Percentiles rank a stretch among this genome's conserved stretches.
phyloP scores from a whole-genome alignment of 768 basidiomycete species.

The Chlorophyllum brunneum region DNA sequence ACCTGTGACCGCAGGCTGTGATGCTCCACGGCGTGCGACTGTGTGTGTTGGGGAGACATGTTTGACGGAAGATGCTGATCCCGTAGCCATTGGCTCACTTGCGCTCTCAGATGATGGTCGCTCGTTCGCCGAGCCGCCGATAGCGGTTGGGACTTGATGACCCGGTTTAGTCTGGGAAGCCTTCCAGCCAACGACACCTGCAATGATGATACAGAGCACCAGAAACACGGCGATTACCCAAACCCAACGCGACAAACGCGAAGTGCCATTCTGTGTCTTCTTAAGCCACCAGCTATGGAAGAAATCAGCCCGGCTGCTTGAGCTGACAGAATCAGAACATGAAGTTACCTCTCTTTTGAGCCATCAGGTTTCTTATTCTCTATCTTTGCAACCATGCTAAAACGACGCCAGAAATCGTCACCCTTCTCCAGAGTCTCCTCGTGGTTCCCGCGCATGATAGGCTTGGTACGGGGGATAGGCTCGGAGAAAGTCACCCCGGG shows the following conservation, averaged over 20 bases:
- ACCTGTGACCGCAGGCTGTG: background rate
- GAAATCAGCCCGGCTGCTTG: background rate
- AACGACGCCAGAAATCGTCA: slow-evolving; percentile 85
- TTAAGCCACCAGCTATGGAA: slow-evolving; percentile 58
- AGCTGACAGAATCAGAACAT: background rate
- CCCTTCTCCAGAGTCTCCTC: slow-evolving; percentile 72
- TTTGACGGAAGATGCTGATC: slow-evolving; percentile 1
- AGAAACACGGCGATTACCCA: slow-evolving; percentile 65
- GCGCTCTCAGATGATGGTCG: background rate
- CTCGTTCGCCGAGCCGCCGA: slow-evolving; percentile 10
- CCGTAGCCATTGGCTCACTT: background rate
- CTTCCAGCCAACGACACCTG: slow-evolving; percentile 58
- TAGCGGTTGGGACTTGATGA: slow-evolving; percentile 45
- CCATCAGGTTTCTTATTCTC: slow-evolving; percentile 43
- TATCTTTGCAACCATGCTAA: slow-evolving; percentile 78
- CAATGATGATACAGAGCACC: slow-evolving; percentile 49
- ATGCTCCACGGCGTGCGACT: slow-evolving; percentile 4
- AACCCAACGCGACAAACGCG: slow-evolving; percentile 60
- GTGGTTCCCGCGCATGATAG: slow-evolving; percentile 63
- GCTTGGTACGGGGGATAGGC: slow-evolving; percentile 26
- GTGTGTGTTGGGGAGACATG: slow-evolving; percentile 11
- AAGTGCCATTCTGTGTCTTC: slow-evolving; percentile 53
- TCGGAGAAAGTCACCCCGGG: slow-evolving; percentile 41
- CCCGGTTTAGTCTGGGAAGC: slow-evolving; percentile 45
- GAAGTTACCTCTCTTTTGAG: slow-evolving; percentile 40